These are phyloP conservation scores for Intubia oerlemansii DNA, from an alignment of 2,329 filamentous ascomycete genomes.

Conservation along the genomic window DNA sequence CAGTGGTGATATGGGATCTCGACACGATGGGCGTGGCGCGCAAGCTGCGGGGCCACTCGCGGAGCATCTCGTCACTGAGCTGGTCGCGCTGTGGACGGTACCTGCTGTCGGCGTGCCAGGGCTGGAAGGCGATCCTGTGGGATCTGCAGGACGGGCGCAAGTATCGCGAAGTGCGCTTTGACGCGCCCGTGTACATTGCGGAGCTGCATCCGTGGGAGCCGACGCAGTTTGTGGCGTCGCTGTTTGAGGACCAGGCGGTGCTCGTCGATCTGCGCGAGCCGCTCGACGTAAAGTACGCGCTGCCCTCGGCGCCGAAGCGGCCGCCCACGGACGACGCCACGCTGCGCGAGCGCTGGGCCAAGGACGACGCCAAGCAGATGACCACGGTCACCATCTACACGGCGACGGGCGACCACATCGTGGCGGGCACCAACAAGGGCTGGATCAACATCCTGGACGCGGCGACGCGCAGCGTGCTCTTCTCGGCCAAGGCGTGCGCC, in stretches of 20 bases:
- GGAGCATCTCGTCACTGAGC: conserved; percentile 82
- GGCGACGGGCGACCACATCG: conserved; percentile 63
- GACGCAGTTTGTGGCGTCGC: conserved; percentile 64
- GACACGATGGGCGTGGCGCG: conserved; percentile 94
- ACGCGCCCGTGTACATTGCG: conserved; percentile 85
- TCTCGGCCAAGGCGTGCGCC: conserved; percentile 71
- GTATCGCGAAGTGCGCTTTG: conserved; percentile 71
- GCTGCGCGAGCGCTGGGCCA: conserved; percentile 61
- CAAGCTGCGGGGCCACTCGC: conserved; percentile 81
- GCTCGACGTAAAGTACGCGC: conserved; percentile 49
- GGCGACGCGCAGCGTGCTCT: conserved; percentile 59
- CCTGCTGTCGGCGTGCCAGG: conserved; percentile 77
- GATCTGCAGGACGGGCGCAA: conserved; percentile 53
- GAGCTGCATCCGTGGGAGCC: conserved; percentile 84
- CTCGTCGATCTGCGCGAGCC: conserved; percentile 60
- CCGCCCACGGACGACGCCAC: conserved; percentile 49
- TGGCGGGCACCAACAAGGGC: conserved; percentile 85
- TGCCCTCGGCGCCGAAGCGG: conserved; percentile 68
- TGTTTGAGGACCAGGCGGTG: conserved; percentile 83
- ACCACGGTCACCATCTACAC: conserved; percentile 89
- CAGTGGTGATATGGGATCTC: conserved; percentile 87
- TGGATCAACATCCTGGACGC: conserved; percentile 91
- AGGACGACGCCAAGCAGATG: conserved; percentile 83
- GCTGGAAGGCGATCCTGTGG: conserved; percentile 94
- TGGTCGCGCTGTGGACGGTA: conserved; percentile 89